Percentiles rank a stretch among this genome's conserved stretches.
Conservation (phyloP, 2,329 filamentous ascomycete genomes). For the Calonectria crousiana region DNA sequence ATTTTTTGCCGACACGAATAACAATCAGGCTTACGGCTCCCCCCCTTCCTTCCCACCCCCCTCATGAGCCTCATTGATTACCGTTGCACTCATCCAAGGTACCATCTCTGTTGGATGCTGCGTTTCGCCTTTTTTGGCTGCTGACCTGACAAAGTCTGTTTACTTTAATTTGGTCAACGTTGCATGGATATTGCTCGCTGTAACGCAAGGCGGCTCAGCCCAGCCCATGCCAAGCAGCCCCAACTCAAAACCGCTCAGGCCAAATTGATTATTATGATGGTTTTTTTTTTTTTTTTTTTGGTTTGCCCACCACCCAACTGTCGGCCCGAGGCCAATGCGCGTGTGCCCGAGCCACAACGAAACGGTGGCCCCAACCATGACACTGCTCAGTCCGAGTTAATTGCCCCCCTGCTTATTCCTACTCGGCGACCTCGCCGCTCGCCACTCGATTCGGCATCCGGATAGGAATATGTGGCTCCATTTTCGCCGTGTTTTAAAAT, state of each 20-base stretch:
- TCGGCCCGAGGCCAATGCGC: slow-evolving; percentile 2
- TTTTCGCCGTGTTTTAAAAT: not conserved
- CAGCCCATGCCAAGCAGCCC: not conserved
- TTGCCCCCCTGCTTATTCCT: not conserved
- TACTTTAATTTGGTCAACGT: not conserved
- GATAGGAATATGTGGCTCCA: not conserved
- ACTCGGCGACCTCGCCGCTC: not conserved
- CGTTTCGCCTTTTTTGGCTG: not conserved
- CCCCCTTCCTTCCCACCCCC: not conserved
- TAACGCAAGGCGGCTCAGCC: not conserved
- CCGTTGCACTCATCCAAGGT: not conserved
- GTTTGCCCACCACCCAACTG: not conserved
- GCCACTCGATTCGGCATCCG: not conserved
- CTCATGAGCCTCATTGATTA: not conserved
- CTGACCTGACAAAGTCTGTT: not conserved
- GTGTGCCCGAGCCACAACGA: not conserved
- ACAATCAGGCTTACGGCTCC: not conserved
- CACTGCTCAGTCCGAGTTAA: not conserved
- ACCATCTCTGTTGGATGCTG: not conserved
- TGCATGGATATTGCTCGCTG: not conserved
- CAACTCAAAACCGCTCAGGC: slow-evolving; percentile 7
- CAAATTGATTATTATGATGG: not conserved
- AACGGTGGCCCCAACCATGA: not conserved
- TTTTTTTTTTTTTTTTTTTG: not conserved
- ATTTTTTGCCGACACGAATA: not conserved